Evolutionary conservation across 2,329 filamentous ascomycete species (phyloP).

Genomic region (Epichloe sp.): DNA sequence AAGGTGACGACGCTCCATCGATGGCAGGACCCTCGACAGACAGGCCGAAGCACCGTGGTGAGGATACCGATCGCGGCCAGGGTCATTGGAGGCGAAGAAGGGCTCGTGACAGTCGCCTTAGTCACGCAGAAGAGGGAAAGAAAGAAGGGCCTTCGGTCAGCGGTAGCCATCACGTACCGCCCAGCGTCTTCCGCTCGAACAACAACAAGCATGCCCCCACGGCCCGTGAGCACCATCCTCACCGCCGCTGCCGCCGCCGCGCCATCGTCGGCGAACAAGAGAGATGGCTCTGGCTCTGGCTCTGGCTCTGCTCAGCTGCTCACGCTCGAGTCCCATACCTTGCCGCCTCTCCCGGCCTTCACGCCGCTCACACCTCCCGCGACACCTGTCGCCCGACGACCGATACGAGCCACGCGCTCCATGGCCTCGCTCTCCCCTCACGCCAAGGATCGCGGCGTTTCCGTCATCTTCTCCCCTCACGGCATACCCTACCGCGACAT

Average conservation of each 20-base stretch:
- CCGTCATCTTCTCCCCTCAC: constrained; percentile 52
- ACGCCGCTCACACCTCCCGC: constrained; percentile 23
- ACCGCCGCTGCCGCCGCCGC: neutral
- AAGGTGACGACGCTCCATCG: constrained; percentile 31
- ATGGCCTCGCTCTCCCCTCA: constrained; percentile 20
- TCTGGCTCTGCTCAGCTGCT: neutral
- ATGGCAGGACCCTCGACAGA: constrained; percentile 30
- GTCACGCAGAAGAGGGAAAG: constrained; percentile 48
- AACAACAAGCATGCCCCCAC: constrained; percentile 6
- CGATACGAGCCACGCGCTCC: constrained; percentile 23
- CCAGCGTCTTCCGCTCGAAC: constrained; percentile 29
- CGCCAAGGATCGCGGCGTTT: constrained; percentile 34
- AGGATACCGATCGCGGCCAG: constrained; percentile 41
- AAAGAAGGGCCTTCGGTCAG: constrained; percentile 48
- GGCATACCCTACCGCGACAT: constrained; percentile 43
- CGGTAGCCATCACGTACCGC: constrained; percentile 59
- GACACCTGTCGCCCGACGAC: constrained; percentile 22
- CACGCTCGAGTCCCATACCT: neutral
- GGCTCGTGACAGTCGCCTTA: constrained; percentile 60
- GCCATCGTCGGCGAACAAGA: constrained; percentile 4
- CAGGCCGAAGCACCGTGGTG: constrained; percentile 20
- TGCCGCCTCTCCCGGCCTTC: constrained; percentile 8
- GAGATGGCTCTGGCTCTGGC: neutral
- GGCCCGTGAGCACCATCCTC: constrained; percentile 9
- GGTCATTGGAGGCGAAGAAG: constrained; percentile 37